These are phyloP conservation scores for Penicillium digitatum DNA, from an alignment of 2,329 filamentous ascomycete species.

Conservation along the genomic window DNA sequence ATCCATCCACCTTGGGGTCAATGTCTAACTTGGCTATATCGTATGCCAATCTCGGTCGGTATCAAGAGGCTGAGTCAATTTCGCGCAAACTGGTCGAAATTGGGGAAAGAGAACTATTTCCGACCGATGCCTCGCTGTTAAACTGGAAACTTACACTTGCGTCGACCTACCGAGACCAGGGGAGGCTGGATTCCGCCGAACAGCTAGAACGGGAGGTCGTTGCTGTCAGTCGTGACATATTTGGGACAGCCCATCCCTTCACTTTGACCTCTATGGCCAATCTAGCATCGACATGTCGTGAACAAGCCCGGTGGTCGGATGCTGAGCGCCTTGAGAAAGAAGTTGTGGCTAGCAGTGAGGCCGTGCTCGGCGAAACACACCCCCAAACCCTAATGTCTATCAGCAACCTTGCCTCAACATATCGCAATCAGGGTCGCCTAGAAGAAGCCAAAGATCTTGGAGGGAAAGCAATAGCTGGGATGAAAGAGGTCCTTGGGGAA, in stretches of 20 bases:
- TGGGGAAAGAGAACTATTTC: background rate
- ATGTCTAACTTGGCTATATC: constrained; percentile 15
- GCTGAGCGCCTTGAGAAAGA: constrained; percentile 15
- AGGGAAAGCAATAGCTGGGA: background rate
- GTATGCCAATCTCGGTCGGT: constrained; percentile 12
- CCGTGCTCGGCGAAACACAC: constrained; percentile 9
- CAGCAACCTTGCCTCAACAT: constrained; percentile 15
- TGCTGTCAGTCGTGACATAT: background rate
- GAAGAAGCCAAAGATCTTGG: constrained; percentile 14
- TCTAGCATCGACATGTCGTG: constrained; percentile 12
- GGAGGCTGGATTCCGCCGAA: constrained; percentile 6
- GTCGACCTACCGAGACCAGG: constrained; percentile 10
- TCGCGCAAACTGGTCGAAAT: constrained; percentile 2
- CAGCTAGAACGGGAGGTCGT: constrained; percentile 10
- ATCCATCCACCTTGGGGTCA: constrained; percentile 7
- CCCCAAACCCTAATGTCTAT: constrained; percentile 18
- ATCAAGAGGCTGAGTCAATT: constrained; percentile 10
- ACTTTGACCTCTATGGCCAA: constrained; percentile 16
- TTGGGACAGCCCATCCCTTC: constrained; percentile 6
- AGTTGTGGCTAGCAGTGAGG: constrained; percentile 8
- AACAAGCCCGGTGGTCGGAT: constrained; percentile 10
- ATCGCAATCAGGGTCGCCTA: constrained; percentile 7
- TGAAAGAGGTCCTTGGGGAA: constrained; percentile 11
- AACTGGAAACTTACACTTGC: constrained; percentile 14
- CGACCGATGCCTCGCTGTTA: constrained; percentile 5